Percentiles rank a stretch among this genome's conserved stretches.
Evolutionary conservation across 352 stramenopile genomes (phyloP).

Genomic region (Blastocystis sp.): DNA sequence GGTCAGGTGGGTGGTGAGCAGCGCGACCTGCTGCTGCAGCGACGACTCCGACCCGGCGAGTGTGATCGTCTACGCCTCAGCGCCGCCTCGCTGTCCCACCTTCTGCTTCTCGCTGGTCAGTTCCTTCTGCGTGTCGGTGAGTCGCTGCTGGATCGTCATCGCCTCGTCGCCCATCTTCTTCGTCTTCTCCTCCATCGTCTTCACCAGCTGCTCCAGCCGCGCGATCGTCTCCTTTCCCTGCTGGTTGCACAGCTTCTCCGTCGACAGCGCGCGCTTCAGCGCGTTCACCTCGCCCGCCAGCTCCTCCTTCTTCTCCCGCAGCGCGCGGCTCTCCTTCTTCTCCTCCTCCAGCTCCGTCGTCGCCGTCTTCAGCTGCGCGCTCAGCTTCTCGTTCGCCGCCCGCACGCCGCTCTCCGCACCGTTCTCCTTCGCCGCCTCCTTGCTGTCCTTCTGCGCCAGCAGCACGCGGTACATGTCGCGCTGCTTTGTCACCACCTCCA

Average conservation of each 20-base stretch:
- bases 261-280: not conserved
- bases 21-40: conserved; percentile 10
- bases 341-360: not conserved
- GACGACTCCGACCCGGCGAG: not conserved
- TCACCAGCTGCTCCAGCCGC: conserved; percentile 1
- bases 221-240: conserved; percentile 1
- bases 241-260: conserved; percentile 3
- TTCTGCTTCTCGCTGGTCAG: conserved; percentile 18
- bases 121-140: conserved; percentile 26
- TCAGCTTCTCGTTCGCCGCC: not conserved
- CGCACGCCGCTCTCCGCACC: not conserved
- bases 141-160: not conserved
- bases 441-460: conserved; percentile 85
- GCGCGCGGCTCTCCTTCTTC: not conserved
- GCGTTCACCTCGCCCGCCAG: not conserved
- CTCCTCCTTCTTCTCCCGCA: conserved; percentile 3
- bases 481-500: conserved; percentile 90
- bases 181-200: conserved; percentile 1
- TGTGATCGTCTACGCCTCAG: conserved; percentile 22
- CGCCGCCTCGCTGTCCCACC: not conserved
- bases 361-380: conserved; percentile 10
- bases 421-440: not conserved
- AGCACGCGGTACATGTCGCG: conserved; percentile 92
- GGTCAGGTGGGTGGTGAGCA: not conserved
- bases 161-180: not conserved